These are phyloP conservation scores for Colletotrichum somersetense DNA, from an alignment of 2,329 filamentous ascomycete species.

Conservation along the genomic window DNA sequence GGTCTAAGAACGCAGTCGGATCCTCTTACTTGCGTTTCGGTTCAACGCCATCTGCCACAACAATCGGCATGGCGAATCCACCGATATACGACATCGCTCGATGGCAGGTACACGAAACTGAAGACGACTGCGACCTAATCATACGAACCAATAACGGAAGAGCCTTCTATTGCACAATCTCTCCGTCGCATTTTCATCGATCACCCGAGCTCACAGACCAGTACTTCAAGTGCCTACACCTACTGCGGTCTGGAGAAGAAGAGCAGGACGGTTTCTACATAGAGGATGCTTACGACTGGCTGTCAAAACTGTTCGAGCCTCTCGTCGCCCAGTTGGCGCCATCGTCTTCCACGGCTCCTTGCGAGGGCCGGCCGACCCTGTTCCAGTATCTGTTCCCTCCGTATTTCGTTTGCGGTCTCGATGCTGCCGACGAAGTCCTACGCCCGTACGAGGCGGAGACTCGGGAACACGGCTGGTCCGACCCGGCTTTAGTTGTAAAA, in stretches of 20 bases:
- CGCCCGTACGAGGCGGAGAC: slow-evolving; percentile 9
- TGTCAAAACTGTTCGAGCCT: slow-evolving; percentile 39
- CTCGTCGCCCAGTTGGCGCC: slow-evolving; percentile 45
- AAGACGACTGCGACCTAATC: slow-evolving; percentile 42
- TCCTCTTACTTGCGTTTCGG: neutral
- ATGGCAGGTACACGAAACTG: slow-evolving; percentile 42
- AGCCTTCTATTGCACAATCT: slow-evolving; percentile 36
- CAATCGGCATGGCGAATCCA: slow-evolving; percentile 18
- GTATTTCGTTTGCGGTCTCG: slow-evolving; percentile 42
- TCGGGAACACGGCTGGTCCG: neutral
- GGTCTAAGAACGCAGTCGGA: too few relatives aligned
- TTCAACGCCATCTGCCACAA: neutral
- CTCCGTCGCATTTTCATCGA: slow-evolving; percentile 27
- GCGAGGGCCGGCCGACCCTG: slow-evolving; percentile 40
- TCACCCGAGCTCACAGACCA: slow-evolving; percentile 36
- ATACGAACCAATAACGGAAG: slow-evolving; percentile 41
- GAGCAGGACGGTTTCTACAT: slow-evolving; percentile 35
- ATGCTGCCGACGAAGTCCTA: slow-evolving; percentile 43
- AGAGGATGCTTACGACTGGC: slow-evolving; percentile 35
- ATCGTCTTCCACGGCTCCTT: slow-evolving; percentile 9
- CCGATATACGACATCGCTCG: slow-evolving; percentile 26
- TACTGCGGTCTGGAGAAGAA: slow-evolving; percentile 36
- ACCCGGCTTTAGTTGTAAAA: slow-evolving; percentile 19
- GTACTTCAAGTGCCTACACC: slow-evolving; percentile 41
- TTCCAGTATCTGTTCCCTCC: slow-evolving; percentile 43